Conservation (phyloP, 148 eudicot genomes). For the Nyssa sinensis region DNA sequence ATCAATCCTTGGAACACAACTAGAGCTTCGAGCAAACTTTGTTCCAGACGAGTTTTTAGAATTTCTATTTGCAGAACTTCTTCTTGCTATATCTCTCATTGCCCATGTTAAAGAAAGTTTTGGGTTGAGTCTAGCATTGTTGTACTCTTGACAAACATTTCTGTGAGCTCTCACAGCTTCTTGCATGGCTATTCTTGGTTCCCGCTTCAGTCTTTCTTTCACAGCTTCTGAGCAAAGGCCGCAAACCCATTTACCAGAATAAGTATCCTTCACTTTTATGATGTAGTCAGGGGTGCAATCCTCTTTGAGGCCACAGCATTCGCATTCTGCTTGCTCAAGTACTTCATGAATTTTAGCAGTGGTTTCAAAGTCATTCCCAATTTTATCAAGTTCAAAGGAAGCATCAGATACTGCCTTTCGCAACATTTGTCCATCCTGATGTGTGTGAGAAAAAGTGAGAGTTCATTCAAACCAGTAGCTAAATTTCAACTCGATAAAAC, state of each 20-base stretch:
- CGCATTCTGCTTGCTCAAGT: conserved; percentile 40
- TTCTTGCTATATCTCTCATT: conserved; percentile 40
- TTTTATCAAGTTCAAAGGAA: conserved; percentile 18
- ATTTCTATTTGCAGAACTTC: conserved; percentile 29
- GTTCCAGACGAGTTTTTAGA: not conserved
- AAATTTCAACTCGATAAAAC: too few relatives aligned
- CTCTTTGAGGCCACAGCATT: conserved; percentile 56
- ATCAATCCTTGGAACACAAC: conserved; percentile 38
- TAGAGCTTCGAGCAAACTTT: conserved; percentile 32
- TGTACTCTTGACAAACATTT: conserved; percentile 41
- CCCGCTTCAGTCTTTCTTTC: conserved; percentile 27
- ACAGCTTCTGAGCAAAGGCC: conserved; percentile 70
- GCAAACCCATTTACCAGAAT: conserved; percentile 56
- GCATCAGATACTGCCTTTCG: conserved; percentile 12
- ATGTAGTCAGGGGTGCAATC: conserved; percentile 54
- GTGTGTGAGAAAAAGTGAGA: not conserved
- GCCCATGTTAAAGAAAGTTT: conserved; percentile 41
- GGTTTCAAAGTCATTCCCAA: conserved; percentile 24
- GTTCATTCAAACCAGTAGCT: not conserved
- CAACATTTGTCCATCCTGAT: conserved; percentile 10
- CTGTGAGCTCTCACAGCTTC: conserved; percentile 46
- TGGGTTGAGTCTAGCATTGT: conserved; percentile 41
- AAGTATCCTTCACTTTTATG: conserved; percentile 23
- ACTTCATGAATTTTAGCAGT: conserved; percentile 17
- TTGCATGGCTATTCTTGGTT: conserved; percentile 20